A percentile compares a stretch with the other conserved stretches of the same genome.
phyloP scores from a whole-genome alignment of 257 asterid species.

The Penstemon davidsonii region DNA sequence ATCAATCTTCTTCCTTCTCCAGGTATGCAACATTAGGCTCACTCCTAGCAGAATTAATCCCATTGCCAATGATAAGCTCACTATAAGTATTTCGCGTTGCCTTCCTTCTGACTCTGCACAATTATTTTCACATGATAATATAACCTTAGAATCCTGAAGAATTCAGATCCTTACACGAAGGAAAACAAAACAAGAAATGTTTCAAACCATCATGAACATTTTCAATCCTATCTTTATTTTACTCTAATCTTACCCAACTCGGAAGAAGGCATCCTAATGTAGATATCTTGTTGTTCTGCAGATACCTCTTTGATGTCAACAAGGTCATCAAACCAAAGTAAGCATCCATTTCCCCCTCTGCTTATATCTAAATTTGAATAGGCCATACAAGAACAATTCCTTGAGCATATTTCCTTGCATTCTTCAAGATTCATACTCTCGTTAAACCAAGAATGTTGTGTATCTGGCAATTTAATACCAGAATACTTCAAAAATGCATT shows the following conservation, averaged over 20 bases:
- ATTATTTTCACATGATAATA: background rate
- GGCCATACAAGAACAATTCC: constrained; percentile 39
- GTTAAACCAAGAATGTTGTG: constrained; percentile 23
- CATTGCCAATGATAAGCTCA: background rate
- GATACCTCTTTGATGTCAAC: constrained; percentile 27
- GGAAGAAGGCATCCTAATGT: constrained; percentile 30
- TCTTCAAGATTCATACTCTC: constrained; percentile 31
- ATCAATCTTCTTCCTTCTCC: constrained; percentile 11
- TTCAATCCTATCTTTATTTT: background rate
- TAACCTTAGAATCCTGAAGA: too few relatives aligned
- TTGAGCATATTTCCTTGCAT: constrained; percentile 32
- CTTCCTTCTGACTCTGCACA: constrained; percentile 14
- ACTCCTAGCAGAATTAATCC: constrained; percentile 17
- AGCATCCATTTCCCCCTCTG: constrained; percentile 25
- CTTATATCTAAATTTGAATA: constrained; percentile 31
- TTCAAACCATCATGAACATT: background rate
- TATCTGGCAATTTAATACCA: constrained; percentile 36
- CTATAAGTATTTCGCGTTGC: constrained; percentile 1
- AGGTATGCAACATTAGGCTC: constrained; percentile 5
- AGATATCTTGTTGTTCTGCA: constrained; percentile 30
- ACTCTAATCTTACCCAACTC: constrained; percentile 21
- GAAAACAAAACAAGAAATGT: too few relatives aligned
- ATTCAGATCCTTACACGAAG: too few relatives aligned
- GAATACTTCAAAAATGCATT: constrained; percentile 31
- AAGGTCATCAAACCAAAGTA: constrained; percentile 38